Percentiles rank a stretch among this genome's conserved stretches.
Evolutionary conservation across 176 grass and related monocot genomes (phyloP).

Genomic region (Lolium perenne): DNA sequence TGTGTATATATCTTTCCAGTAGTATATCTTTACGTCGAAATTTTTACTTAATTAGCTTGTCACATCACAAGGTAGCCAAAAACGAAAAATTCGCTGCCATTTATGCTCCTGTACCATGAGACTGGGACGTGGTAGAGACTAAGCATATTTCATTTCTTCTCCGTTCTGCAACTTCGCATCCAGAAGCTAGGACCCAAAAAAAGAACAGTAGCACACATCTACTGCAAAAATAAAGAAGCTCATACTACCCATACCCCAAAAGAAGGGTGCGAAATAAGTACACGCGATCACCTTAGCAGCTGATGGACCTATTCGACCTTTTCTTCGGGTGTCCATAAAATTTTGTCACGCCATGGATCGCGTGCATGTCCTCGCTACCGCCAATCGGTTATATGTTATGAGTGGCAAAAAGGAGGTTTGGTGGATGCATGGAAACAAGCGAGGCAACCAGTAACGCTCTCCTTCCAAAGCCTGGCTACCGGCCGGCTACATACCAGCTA

Average conservation of each 20-base stretch:
- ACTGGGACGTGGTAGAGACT: not conserved
- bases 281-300: not conserved
- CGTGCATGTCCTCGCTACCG: constrained; percentile 21
- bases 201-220: not conserved
- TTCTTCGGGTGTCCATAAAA: constrained; percentile 45
- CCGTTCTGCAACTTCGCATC: not conserved
- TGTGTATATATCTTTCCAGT: too few relatives aligned
- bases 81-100: constrained; percentile 7
- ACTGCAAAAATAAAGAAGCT: not conserved
- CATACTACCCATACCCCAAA: not conserved
- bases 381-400: not conserved
- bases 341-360: constrained; percentile 35
- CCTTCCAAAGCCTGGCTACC: constrained; percentile 11
- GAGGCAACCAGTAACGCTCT: not conserved
- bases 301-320: not conserved
- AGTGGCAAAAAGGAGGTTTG: not conserved
- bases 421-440: not conserved
- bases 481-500: not conserved
- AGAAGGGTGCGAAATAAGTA: not conserved
- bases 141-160: not conserved
- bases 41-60: too few relatives aligned
- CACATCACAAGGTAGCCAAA: not conserved
- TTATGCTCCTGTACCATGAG: not conserved
- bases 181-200: not conserved
- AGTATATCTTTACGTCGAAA: not conserved